Conservation (phyloP, 371 early-diverging fungal genomes). For the Syncephalastrum contaminatum region DNA sequence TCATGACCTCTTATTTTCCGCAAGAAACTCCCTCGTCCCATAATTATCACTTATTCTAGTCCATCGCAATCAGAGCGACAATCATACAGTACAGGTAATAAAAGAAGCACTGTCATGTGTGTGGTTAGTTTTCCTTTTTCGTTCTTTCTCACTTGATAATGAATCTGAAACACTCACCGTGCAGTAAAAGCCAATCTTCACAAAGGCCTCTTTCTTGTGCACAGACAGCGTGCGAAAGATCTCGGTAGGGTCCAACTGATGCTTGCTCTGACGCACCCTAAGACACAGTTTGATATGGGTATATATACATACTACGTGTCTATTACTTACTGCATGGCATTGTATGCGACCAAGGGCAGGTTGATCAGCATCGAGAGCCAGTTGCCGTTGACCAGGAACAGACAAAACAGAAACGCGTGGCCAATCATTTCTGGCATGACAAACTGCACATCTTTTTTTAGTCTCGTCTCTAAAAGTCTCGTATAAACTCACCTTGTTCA, state of each 20-base stretch:
- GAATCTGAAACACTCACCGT: conserved; percentile 34
- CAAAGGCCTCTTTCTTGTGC: conserved; percentile 90
- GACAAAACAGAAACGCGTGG: conserved; percentile 70
- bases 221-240: conserved; percentile 86
- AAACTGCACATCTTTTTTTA: conserved; percentile 55
- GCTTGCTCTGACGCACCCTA: conserved; percentile 30
- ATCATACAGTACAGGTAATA: conserved; percentile 73
- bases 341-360: conserved; percentile 76
- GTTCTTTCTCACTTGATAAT: not conserved
- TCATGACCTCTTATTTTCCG: too few species aligned
- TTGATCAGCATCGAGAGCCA: conserved; percentile 86
- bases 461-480: not conserved
- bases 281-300: conserved; percentile 4
- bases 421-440: conserved; percentile 86
- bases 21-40: too few species aligned
- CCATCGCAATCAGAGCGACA: conserved; percentile 40
- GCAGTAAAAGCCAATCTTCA: conserved; percentile 91
- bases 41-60: too few species aligned
- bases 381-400: conserved; percentile 79
- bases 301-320: not conserved
- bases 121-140: not conserved
- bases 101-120: conserved; percentile 61
- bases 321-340: conserved; percentile 72
- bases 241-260: conserved; percentile 26
- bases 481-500: conserved; percentile 73